Evolutionary conservation across 208 protist genomes (phyloP), one percentile per base, ranked within the genome.

Genomic region (Leishmania amazonensis): DNA sequence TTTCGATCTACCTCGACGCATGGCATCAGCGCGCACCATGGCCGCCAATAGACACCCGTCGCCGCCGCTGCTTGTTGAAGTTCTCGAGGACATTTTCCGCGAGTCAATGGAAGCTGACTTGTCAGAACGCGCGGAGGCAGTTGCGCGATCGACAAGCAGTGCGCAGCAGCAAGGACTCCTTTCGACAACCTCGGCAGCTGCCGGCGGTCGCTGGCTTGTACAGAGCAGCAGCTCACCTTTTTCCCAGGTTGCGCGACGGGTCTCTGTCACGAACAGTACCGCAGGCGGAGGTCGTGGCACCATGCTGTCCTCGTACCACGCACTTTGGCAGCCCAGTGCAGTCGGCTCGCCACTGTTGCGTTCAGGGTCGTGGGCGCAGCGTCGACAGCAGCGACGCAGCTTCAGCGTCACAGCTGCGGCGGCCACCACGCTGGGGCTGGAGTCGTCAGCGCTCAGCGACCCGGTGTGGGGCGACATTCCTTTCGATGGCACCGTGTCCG

Each of bases 51-150:
- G 35, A 0, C 77, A 67, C 54, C 75, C 72, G 1, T 83, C 78
- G 3, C 78, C 75, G 54, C 83, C 83, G 40, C 67, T 86, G 64
- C 62, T 86, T 54, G 76, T 86, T 67, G 83, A 86, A 35, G 75
- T 86, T 21, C 75, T 79, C 38, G 83, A 86, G 28, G 83, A 86
- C 35, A 5, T 86, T 58, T 73, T 86, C 74, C 38, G 65, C 40
- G 79, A 86, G 28, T 60, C 78, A 13, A 64, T 79, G 17, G 51
- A 70, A 7, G 75, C 65, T 40, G 72, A 79, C 73, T 54, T 75
- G 49, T 17, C 28, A 17, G 74, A 79, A 31, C 45, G 73, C 35
- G 21, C 78, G 38, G 73, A 67, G 40, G 60, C 76, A 42, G 15
- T 38, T 31, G 60, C 7, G 45, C 60, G 45, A 4, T 38, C 13